Conservation (phyloP, 2,329 filamentous ascomycete species). For the Exophiala phaeomuriformis region DNA sequence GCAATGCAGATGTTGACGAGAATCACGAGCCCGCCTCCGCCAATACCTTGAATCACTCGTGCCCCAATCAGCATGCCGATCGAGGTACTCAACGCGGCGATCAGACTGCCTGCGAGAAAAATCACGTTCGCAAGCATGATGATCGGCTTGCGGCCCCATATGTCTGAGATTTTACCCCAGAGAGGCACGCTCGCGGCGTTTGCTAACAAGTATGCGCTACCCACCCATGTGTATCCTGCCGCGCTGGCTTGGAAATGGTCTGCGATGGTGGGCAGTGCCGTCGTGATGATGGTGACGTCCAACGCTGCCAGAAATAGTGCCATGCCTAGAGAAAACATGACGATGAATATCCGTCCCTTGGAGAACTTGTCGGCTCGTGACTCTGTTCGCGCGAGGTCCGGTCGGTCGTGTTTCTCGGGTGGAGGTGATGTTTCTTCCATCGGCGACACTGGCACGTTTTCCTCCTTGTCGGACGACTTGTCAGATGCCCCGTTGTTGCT, state of each 20-base stretch:
- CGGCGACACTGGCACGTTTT: not conserved
- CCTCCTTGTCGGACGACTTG: conserved; percentile 5
- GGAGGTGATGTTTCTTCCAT: not conserved
- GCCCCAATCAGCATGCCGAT: conserved; percentile 58
- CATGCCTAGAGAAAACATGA: conserved; percentile 42
- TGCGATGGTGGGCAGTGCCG: conserved; percentile 41
- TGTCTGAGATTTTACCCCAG: conserved; percentile 60
- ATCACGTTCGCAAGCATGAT: conserved; percentile 53
- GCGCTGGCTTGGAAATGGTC: conserved; percentile 37
- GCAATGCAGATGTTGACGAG: conserved; percentile 58
- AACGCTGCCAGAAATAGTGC: conserved; percentile 54
- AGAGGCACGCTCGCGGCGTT: conserved; percentile 47
- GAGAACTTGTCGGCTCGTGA: conserved; percentile 36
- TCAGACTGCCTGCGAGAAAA: conserved; percentile 56
- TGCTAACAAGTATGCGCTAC: conserved; percentile 41
- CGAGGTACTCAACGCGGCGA: conserved; percentile 52
- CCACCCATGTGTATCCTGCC: conserved; percentile 44
- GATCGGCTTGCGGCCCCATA: conserved; percentile 59
- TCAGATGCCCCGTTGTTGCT: conserved; percentile 5
- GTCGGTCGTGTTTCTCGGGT: not conserved
- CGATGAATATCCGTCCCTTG: conserved; percentile 36
- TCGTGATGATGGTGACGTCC: conserved; percentile 48
- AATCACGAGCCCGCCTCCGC: conserved; percentile 57
- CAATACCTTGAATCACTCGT: conserved; percentile 56
- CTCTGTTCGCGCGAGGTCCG: conserved; percentile 12